These are phyloP conservation scores for Fusarium torulosum DNA, from an alignment of 2,329 filamentous ascomycete species.

Conservation along the genomic window DNA sequence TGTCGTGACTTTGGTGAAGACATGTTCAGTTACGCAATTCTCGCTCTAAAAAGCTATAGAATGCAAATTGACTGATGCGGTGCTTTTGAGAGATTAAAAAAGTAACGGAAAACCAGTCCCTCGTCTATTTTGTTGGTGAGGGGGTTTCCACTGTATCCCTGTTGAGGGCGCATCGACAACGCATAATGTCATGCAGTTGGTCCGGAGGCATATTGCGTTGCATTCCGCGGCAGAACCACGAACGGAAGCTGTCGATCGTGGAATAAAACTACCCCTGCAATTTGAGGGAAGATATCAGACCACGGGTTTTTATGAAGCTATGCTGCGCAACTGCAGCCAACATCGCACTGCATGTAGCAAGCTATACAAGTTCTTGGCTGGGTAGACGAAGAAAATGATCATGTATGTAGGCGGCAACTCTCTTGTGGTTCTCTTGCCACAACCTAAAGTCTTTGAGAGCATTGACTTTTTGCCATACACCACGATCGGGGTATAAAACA, in stretches of 20 bases:
- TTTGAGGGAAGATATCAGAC: background rate
- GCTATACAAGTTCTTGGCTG: too few species aligned
- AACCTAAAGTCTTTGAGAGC: too few species aligned
- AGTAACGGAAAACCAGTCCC: background rate
- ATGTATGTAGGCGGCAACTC: too few species aligned
- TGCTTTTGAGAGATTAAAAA: background rate
- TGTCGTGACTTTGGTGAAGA: slow-evolving; percentile 20
- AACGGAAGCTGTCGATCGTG: background rate
- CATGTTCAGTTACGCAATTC: background rate
- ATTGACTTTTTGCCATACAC: too few species aligned
- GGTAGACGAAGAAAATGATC: too few species aligned
- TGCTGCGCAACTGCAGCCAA: too few species aligned
- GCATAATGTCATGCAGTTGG: background rate
- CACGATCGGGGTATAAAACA: too few species aligned
- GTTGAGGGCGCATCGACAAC: background rate
- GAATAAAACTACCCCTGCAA: background rate
- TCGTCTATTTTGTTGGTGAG: background rate
- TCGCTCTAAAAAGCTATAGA: background rate
- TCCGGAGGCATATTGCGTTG: background rate
- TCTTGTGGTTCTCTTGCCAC: too few species aligned
- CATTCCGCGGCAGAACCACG: background rate
- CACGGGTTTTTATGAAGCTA: background rate
- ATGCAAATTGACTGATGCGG: background rate
- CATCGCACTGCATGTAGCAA: too few species aligned
- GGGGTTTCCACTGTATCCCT: background rate